These are phyloP conservation scores for Xylaria flabelliformis DNA, from an alignment of 495 filamentous ascomycete species.

Conservation along the genomic window DNA sequence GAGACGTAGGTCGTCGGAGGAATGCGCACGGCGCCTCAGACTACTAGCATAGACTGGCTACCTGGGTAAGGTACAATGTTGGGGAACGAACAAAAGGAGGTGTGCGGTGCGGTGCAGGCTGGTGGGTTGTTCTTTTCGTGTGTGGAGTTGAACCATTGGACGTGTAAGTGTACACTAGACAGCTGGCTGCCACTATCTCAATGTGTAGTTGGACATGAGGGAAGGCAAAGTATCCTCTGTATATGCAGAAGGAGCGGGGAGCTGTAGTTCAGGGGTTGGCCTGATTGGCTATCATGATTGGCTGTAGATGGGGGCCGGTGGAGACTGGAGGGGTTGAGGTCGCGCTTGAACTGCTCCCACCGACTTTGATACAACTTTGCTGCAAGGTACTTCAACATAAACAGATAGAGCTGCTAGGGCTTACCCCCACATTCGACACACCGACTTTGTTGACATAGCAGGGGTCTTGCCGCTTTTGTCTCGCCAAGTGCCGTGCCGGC, in stretches of 20 bases:
- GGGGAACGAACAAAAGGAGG: conserved; percentile 24
- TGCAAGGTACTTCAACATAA: conserved; percentile 19
- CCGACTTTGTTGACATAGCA: conserved; percentile 10
- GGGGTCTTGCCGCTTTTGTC: conserved; percentile 20
- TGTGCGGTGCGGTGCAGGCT: conserved; percentile 9
- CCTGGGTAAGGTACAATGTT: conserved; percentile 16
- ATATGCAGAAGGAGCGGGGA: not conserved
- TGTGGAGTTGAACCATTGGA: conserved; percentile 16
- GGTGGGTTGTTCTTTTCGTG: conserved; percentile 21
- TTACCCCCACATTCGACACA: conserved; percentile 1
- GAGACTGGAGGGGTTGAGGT: conserved; percentile 10
- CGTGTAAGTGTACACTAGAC: conserved; percentile 4
- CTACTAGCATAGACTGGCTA: not conserved
- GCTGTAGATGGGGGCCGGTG: not conserved
- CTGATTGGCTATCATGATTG: not conserved
- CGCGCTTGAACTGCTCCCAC: not conserved
- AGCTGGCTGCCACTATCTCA: conserved; percentile 18
- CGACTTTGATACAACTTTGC: not conserved
- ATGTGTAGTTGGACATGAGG: conserved; percentile 14
- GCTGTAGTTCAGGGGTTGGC: conserved; percentile 22
- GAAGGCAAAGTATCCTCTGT: not conserved
- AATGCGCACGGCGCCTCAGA: conserved; percentile 41
- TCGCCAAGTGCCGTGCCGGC: conserved; percentile 8
- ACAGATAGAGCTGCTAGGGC: conserved; percentile 9
- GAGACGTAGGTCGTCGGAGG: conserved; percentile 28